Evolutionary conservation across 257 asterid genomes (phyloP), one percentile per base, ranked within the genome.

Genomic region (Rauvolfia tetraphylla): DNA sequence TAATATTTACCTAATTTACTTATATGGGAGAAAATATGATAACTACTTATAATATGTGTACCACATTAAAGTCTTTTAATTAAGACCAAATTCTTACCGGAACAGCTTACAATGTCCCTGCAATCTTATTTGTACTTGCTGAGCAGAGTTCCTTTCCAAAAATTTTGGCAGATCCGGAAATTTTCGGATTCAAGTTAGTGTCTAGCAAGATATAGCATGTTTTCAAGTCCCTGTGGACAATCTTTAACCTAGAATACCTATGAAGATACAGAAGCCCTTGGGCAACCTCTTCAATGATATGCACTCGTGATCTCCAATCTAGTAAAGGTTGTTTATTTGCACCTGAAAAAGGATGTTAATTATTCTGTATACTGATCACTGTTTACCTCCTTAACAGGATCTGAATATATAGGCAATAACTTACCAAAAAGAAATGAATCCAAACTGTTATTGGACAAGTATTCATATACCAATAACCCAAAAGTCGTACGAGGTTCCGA

Each of bases 121-220:
- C 75, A 27, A 72, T 9, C 33, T 27, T 33, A 9, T 31, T 33
- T 20, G 75, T 72, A 33, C 7, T 33, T 33, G 75, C 75, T 31
- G 0, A 25, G 0, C 20, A 49, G 29, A 46, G 61, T 20, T 53
- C 25, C 7, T 72, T 65, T 46, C 74, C 42, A 18, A 70, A 70
- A 46, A 70, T 70, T 46, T 39, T 70, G 10, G 74, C 74, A 27
- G 65, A 51, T 8, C 75, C 75, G 7, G 75, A 51, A 72, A 72
- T 72, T 27, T 72, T 72, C 9, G 75, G 75, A 11, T 72, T 72
- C 46, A 72, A 7, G 11, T 51, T 44, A 10, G 18, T 33, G 34
- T 72, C 75, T 44, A 72, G 34, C 33, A 51, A 22, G 25, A 72
- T 13, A 12, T 70, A 46, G 61, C 74, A 46, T 8, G 72, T 23